phyloP scores from a whole-genome alignment of 108 stramenopile genomes.

The Cyclotella choctawhatcheeana region DNA sequence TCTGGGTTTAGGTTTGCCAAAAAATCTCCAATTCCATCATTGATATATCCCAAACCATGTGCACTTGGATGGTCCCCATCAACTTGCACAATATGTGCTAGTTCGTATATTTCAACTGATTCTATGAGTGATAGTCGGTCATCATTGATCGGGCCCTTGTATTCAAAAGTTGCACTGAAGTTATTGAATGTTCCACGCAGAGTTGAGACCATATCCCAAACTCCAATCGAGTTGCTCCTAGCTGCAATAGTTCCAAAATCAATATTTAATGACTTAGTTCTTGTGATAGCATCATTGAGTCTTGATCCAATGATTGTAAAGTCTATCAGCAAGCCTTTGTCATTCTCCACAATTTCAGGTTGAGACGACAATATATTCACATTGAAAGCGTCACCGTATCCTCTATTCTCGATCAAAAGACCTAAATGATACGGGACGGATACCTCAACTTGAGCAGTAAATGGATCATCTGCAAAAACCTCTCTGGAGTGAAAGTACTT shows the following conservation, averaged over 20 bases:
- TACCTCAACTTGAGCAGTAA: slow-evolving; percentile 21
- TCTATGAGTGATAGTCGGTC: slow-evolving; percentile 34
- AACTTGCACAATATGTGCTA: slow-evolving; percentile 32
- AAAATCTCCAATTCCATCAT: slow-evolving; percentile 44
- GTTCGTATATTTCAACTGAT: slow-evolving; percentile 39
- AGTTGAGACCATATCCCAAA: slow-evolving; percentile 41
- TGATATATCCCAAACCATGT: slow-evolving; percentile 27
- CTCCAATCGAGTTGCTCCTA: slow-evolving; percentile 31
- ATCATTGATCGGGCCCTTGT: slow-evolving; percentile 43
- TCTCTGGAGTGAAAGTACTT: slow-evolving; percentile 44
- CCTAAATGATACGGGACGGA: slow-evolving; percentile 33
- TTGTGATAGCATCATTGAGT: background rate
- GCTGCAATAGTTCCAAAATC: slow-evolving; percentile 32
- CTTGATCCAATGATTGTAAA: slow-evolving; percentile 39
- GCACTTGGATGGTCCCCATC: slow-evolving; percentile 25
- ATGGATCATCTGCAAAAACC: slow-evolving; percentile 40
- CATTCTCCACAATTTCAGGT: slow-evolving; percentile 43
- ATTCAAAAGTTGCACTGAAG: slow-evolving; percentile 33
- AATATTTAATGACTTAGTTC: slow-evolving; percentile 31
- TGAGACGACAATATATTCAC: slow-evolving; percentile 32
- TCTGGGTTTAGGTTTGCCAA: slow-evolving; percentile 33
- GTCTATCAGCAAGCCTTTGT: slow-evolving; percentile 37
- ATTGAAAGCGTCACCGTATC: slow-evolving; percentile 34
- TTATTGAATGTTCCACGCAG: slow-evolving; percentile 41
- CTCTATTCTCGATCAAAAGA: slow-evolving; percentile 39